Percentiles rank a stretch among this genome's conserved stretches.
phyloP scores from a whole-genome alignment of 1,284 basidiomycete species.

The Peniophora sp. region DNA sequence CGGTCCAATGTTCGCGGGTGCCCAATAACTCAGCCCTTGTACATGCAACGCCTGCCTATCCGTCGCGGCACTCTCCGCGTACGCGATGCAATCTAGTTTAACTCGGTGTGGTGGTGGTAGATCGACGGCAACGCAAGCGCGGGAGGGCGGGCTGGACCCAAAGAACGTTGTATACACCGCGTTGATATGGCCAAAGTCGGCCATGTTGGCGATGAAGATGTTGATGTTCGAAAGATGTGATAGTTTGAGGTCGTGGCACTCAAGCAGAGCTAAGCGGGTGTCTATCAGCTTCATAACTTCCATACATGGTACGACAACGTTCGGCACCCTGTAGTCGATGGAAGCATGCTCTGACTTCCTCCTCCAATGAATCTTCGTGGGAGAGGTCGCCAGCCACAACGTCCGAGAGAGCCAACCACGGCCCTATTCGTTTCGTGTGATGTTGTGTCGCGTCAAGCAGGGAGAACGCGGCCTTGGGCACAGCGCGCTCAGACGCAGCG shows the following conservation, averaged over 20 bases:
- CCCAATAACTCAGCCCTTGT: conserved; percentile 96
- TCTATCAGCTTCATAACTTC: background rate
- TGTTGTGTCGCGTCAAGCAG: background rate
- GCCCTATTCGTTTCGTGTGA: conserved; percentile 18
- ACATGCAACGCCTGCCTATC: conserved; percentile 82
- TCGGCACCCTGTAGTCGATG: conserved; percentile 42
- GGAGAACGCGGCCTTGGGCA: too few relatives aligned
- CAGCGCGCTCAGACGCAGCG: too few relatives aligned
- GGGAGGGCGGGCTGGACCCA: conserved; percentile 85
- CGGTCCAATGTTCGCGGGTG: conserved; percentile 97
- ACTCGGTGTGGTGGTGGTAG: conserved; percentile 53
- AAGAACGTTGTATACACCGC: conserved; percentile 76
- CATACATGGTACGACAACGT: background rate
- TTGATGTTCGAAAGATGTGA: conserved; percentile 74
- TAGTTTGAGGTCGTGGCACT: conserved; percentile 38
- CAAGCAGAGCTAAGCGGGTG: conserved; percentile 37
- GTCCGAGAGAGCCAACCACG: conserved; percentile 55
- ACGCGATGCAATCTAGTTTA: conserved; percentile 74
- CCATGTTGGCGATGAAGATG: conserved; percentile 79
- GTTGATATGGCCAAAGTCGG: conserved; percentile 71
- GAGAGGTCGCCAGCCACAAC: conserved; percentile 24
- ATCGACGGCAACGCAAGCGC: conserved; percentile 83
- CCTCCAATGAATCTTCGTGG: conserved; percentile 35
- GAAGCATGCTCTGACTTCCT: conserved; percentile 62
- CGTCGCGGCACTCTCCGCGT: conserved; percentile 26